Evolutionary conservation across 1,139 yeast genomes (phyloP).

Genomic region (Suhomyces yuchorum): DNA sequence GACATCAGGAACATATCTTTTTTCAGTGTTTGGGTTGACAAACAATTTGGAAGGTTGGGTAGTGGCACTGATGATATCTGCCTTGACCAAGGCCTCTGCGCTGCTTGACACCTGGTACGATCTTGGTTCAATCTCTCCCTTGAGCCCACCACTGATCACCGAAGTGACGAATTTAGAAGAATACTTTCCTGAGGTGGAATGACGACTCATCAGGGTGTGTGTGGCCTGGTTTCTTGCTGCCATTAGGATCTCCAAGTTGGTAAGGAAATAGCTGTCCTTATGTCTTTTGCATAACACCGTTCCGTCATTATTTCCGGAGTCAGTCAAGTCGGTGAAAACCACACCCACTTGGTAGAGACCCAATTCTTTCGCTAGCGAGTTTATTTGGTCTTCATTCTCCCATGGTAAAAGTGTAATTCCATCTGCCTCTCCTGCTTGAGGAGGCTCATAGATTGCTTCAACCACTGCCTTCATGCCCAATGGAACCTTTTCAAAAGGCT

Average conservation of each 20-base stretch:
- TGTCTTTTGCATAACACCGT: constrained; percentile 91
- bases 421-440: constrained; percentile 84
- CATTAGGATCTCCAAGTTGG: constrained; percentile 83
- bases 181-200: constrained; percentile 65
- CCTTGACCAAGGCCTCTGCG: constrained; percentile 86
- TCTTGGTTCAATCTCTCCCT: constrained; percentile 87
- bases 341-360: constrained; percentile 79
- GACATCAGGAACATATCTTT: constrained; percentile 91
- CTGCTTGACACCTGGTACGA: constrained; percentile 87
- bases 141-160: constrained; percentile 81
- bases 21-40: constrained; percentile 68
- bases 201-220: constrained; percentile 67
- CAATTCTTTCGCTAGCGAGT: constrained; percentile 56
- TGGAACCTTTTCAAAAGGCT: constrained; percentile 78
- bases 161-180: constrained; percentile 94
- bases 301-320: constrained; percentile 85
- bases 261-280: constrained; percentile 83
- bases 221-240: constrained; percentile 76
- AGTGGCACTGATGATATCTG: constrained; percentile 83
- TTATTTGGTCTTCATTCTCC: constrained; percentile 58
- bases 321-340: constrained; percentile 86
- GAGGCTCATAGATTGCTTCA: constrained; percentile 91
- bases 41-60: constrained; percentile 89
- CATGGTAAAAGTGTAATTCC: constrained; percentile 71
- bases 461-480: constrained; percentile 92